Conservation (phyloP, 2,329 filamentous ascomycete genomes). For the Mariannaea sp. region DNA sequence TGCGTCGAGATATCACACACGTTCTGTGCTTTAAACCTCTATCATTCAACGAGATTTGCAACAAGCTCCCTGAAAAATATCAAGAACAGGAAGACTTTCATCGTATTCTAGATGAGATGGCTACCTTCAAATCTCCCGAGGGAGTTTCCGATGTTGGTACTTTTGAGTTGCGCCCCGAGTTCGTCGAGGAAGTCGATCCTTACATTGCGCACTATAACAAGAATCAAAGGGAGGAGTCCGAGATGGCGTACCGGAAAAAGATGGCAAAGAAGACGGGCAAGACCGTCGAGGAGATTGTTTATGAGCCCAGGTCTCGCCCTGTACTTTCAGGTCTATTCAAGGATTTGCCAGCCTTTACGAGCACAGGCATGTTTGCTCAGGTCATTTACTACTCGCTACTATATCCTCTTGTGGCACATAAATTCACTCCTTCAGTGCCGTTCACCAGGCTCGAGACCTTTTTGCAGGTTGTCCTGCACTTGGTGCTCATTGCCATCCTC, state of each 20-base stretch:
- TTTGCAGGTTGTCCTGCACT: slow-evolving; percentile 86
- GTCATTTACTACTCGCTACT: slow-evolving; percentile 86
- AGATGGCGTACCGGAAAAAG: slow-evolving; percentile 84
- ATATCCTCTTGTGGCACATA: slow-evolving; percentile 74
- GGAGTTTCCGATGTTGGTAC: slow-evolving; percentile 91
- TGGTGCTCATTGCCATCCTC: slow-evolving; percentile 81
- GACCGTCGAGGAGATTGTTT: slow-evolving; percentile 80
- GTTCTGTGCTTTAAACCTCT: slow-evolving; percentile 95
- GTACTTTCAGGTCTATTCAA: slow-evolving; percentile 80
- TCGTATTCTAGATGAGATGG: slow-evolving; percentile 82
- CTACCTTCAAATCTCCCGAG: slow-evolving; percentile 87
- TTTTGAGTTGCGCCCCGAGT: slow-evolving; percentile 88
- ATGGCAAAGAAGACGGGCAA: slow-evolving; percentile 88
- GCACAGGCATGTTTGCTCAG: slow-evolving; percentile 84
- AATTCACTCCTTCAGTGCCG: slow-evolving; percentile 74
- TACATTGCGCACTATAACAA: slow-evolving; percentile 97
- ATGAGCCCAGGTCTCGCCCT: slow-evolving; percentile 80
- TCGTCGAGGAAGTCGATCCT: slow-evolving; percentile 86
- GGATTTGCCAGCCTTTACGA: slow-evolving; percentile 77
- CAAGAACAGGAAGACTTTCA: slow-evolving; percentile 90
- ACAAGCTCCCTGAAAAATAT: slow-evolving; percentile 84
- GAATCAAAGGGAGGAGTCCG: slow-evolving; percentile 95
- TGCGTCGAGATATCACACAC: slow-evolving; percentile 89
- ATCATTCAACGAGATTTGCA: slow-evolving; percentile 89
- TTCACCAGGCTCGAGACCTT: slow-evolving; percentile 87